Percentiles rank a stretch among this genome's conserved stretches.
These are phyloP conservation scores for Baeospora myosura DNA, from an alignment of 1,284 basidiomycete species.

Conservation along the genomic window DNA sequence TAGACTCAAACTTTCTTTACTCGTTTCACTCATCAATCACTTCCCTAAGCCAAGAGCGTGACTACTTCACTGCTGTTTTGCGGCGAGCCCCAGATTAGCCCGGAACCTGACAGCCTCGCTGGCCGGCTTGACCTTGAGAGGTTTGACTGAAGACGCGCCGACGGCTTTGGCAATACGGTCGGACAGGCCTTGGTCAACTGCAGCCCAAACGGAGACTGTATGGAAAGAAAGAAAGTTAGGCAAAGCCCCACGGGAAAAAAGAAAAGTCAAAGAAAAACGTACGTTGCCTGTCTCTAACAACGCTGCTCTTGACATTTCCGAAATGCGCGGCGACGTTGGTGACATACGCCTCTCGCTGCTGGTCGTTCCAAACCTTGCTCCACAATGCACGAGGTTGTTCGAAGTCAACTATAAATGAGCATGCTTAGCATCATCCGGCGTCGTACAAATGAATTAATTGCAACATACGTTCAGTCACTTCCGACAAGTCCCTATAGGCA, in stretches of 20 bases:
- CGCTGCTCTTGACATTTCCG: conserved; percentile 53
- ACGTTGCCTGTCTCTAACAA: conserved; percentile 67
- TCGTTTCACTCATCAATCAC: no score
- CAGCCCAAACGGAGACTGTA: conserved; percentile 73
- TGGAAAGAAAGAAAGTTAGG: conserved; percentile 6
- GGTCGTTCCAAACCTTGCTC: conserved; percentile 70
- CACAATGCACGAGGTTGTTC: conserved; percentile 83
- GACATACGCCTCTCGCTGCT: conserved; percentile 63
- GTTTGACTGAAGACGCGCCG: conserved; percentile 48
- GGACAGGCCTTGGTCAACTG: conserved; percentile 65
- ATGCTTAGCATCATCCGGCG: conserved; percentile 6
- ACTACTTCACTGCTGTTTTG: no score
- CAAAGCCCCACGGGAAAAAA: not conserved
- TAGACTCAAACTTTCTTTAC: no score
- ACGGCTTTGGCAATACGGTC: conserved; percentile 71
- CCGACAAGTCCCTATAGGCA: conserved; percentile 68
- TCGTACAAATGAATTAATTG: not conserved
- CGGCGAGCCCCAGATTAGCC: conserved; percentile 28
- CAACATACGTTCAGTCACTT: conserved; percentile 68
- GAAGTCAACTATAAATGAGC: conserved; percentile 63
- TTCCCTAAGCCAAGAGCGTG: no score
- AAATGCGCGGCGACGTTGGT: conserved; percentile 75
- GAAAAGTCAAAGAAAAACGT: conserved; percentile 23
- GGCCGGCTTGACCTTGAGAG: conserved; percentile 60
- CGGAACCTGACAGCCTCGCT: conserved; percentile 49